Evolutionary conservation across 176 grass and related monocot genomes (phyloP).

Genomic region (Miscanthus lutarioriparius): DNA sequence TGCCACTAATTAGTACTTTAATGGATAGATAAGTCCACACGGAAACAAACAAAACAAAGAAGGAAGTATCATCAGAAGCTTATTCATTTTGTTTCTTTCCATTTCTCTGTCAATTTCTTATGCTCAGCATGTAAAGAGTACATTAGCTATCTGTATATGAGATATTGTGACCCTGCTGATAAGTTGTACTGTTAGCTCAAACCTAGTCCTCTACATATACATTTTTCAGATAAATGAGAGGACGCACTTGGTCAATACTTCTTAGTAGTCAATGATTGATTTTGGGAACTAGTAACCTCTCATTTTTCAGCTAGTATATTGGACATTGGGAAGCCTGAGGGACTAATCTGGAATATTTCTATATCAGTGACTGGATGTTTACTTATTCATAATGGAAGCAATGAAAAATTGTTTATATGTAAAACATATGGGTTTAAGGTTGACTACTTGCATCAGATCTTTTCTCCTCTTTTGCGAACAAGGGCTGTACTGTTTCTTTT

Average conservation of each 20-base stretch:
- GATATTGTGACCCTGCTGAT: background rate
- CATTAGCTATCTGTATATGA: background rate
- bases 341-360: background rate
- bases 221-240: background rate
- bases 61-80: background rate
- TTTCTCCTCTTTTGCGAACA: background rate
- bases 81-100: background rate
- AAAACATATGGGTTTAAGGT: background rate
- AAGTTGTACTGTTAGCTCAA: background rate
- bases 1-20: background rate
- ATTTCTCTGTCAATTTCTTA: conserved; percentile 18
- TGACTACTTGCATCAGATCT: background rate
- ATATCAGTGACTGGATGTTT: background rate
- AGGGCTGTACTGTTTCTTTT: background rate
- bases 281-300: background rate
- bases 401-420: background rate
- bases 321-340: background rate
- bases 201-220: background rate
- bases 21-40: background rate
- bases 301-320: background rate
- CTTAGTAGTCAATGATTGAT: background rate
- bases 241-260: background rate
- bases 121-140: background rate
- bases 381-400: background rate
- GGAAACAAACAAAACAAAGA: background rate